phyloP scores from a whole-genome alignment of 148 eudicot species.

The Camellia sinensis region DNA sequence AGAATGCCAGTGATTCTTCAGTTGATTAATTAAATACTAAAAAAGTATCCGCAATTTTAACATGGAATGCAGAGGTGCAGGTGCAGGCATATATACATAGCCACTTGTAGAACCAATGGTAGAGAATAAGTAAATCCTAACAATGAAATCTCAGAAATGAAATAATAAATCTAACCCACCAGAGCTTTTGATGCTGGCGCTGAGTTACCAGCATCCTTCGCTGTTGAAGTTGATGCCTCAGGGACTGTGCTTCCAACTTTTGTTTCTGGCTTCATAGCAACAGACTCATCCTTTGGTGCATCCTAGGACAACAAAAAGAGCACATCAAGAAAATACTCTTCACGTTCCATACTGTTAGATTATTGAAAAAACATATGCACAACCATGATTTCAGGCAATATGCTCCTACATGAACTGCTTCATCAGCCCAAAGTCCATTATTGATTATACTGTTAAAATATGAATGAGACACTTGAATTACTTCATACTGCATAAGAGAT shows the following conservation, averaged over 20 bases:
- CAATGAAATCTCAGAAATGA: background rate
- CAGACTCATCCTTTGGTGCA: conserved; percentile 26
- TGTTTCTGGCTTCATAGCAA: conserved; percentile 39
- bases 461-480: background rate
- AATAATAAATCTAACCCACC: conserved; percentile 30
- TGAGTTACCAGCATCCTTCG: conserved; percentile 39
- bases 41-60: too few species aligned
- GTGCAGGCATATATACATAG: background rate
- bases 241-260: conserved; percentile 38
- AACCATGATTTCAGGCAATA: background rate
- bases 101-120: background rate
- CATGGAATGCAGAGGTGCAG: background rate
- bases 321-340: background rate
- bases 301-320: conserved; percentile 32
- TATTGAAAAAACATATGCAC: conserved; percentile 5
- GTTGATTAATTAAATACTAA: too few species aligned
- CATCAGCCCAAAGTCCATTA: conserved; percentile 5
- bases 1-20: background rate
- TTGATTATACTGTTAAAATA: background rate
- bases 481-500: conserved; percentile 2
- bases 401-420: background rate
- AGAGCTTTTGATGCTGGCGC: conserved; percentile 49
- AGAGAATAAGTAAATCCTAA: background rate
- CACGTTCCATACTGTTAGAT: background rate
- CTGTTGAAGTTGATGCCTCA: conserved; percentile 30